A percentile compares a stretch with the other conserved stretches of the same genome.
phyloP scores from a whole-genome alignment of 2,329 filamentous ascomycete genomes.

The Teratosphaeria pseudoeucalypti region DNA sequence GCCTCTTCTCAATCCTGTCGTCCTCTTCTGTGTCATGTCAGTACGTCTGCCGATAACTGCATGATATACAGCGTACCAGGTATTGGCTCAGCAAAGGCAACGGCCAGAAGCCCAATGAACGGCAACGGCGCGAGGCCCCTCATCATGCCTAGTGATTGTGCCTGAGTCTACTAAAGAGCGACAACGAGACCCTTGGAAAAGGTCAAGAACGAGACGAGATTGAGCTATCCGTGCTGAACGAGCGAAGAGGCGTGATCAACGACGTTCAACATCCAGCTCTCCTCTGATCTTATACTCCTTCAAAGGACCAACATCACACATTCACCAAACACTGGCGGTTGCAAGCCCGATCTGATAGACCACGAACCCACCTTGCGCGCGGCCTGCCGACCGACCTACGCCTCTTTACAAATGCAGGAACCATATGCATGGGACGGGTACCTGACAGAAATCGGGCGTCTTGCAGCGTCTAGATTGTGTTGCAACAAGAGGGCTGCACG shows the following conservation, averaged over 20 bases:
- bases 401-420: background rate
- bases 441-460: background rate
- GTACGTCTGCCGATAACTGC: background rate
- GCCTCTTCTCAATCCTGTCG: slow-evolving; percentile 4
- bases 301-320: background rate
- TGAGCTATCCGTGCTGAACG: slow-evolving; percentile 5
- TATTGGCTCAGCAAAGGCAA: slow-evolving; percentile 5
- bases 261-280: background rate
- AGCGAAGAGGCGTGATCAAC: slow-evolving; percentile 3
- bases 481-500: background rate
- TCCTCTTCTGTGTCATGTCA: slow-evolving; percentile 5
- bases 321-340: background rate
- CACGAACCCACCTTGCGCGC: background rate
- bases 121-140: slow-evolving; percentile 4
- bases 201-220: background rate
- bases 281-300: background rate
- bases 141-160: slow-evolving; percentile 3
- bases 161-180: slow-evolving; percentile 1
- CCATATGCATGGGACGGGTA: background rate
- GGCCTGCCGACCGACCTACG: background rate
- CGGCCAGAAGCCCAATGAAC: slow-evolving; percentile 5
- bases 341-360: background rate
- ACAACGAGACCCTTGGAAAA: background rate
- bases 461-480: background rate
- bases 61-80: slow-evolving; percentile 3